Conservation (phyloP, 306 rosid genomes). For the Ormosia emarginata region DNA sequence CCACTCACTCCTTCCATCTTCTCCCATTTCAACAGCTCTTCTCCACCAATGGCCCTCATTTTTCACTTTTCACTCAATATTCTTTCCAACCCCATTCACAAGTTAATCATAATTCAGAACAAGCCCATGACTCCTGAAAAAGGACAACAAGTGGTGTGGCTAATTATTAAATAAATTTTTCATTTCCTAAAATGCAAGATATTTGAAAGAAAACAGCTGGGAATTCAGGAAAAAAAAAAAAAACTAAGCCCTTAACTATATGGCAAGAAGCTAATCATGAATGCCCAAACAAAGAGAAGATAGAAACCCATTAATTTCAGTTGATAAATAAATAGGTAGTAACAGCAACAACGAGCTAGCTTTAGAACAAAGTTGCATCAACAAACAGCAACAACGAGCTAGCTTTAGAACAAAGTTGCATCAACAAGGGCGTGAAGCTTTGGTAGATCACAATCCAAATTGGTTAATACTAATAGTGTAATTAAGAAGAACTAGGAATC, state of each 20-base stretch:
- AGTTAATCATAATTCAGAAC: conserved; percentile 36
- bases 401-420: conserved; percentile 24
- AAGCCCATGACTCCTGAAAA: conserved; percentile 33
- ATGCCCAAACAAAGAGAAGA: background rate
- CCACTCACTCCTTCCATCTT: conserved; percentile 67
- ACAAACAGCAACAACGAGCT: conserved; percentile 34
- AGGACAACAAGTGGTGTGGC: conserved; percentile 8
- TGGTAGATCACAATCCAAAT: too few species aligned
- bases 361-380: conserved; percentile 1
- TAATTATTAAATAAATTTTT: conserved; percentile 12
- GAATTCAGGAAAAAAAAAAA: conserved; percentile 19
- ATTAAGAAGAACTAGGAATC: too few species aligned
- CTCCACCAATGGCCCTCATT: conserved; percentile 89
- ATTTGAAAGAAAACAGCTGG: conserved; percentile 30
- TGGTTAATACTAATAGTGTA: too few species aligned
- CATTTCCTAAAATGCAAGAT: conserved; percentile 42
- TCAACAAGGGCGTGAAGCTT: too few species aligned
- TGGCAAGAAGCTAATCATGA: conserved; percentile 44
- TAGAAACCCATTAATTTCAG: conserved; percentile 14
- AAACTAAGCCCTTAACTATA: conserved; percentile 30
- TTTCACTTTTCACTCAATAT: conserved; percentile 22
- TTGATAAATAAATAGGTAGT: conserved; percentile 30
- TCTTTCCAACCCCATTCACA: conserved; percentile 30
- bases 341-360: conserved; percentile 44
- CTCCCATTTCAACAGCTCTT: conserved; percentile 81